Evolutionary conservation across 441 rosid species (phyloP).

Genomic region (Erysimum cheiri): DNA sequence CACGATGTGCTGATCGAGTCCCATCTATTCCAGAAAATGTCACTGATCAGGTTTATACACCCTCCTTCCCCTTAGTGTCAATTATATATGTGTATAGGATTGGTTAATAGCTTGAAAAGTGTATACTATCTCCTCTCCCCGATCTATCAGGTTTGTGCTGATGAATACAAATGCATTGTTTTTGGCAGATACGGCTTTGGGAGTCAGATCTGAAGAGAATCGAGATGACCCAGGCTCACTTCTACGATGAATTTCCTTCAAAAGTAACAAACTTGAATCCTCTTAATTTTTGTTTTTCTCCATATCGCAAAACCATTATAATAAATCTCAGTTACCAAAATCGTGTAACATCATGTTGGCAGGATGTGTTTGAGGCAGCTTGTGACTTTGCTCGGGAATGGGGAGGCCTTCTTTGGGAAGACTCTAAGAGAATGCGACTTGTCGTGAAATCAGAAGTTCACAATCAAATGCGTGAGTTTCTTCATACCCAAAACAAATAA

Average conservation of each 20-base stretch:
- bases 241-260: slow-evolving; percentile 88
- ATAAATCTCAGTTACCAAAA: slow-evolving; percentile 7
- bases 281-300: slow-evolving; percentile 8
- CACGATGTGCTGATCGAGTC: slow-evolving; percentile 76
- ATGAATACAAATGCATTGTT: slow-evolving; percentile 4
- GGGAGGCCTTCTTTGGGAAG: slow-evolving; percentile 84
- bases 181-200: slow-evolving; percentile 86
- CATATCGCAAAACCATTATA: not conserved
- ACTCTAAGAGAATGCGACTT: slow-evolving; percentile 80
- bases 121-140: not conserved
- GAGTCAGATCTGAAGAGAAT: slow-evolving; percentile 92
- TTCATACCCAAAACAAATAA: slow-evolving; percentile 61
- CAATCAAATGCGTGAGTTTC: slow-evolving; percentile 73
- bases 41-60: slow-evolving; percentile 76
- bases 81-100: slow-evolving; percentile 2
- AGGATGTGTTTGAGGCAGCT: slow-evolving; percentile 85
- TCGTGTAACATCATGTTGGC: slow-evolving; percentile 27
- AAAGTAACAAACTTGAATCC: slow-evolving; percentile 52
- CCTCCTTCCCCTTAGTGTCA: slow-evolving; percentile 17
- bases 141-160: slow-evolving; percentile 3
- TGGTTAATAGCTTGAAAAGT: slow-evolving; percentile 14
- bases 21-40: slow-evolving; percentile 96
- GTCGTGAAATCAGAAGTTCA: slow-evolving; percentile 80
- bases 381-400: slow-evolving; percentile 75
- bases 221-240: slow-evolving; percentile 79